Evolutionary conservation across 768 basidiomycete genomes (phyloP).

Genomic region (Baorangia bicolor): DNA sequence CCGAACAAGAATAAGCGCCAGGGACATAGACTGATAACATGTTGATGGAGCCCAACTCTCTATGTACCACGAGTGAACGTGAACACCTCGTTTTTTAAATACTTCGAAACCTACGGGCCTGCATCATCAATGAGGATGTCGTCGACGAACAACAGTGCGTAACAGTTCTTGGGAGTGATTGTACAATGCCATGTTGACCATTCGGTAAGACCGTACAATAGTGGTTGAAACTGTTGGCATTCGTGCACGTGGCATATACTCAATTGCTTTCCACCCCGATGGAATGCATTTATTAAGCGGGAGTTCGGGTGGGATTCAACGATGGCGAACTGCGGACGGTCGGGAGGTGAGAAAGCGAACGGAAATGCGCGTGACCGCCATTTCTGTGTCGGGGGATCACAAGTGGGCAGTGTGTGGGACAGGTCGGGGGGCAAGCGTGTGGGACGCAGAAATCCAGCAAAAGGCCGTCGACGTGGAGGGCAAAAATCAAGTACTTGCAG

Average conservation of each 20-base stretch:
- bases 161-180: neutral
- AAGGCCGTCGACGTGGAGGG: neutral
- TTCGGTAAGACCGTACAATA: neutral
- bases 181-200: neutral
- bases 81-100: neutral
- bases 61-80: neutral
- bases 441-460: neutral
- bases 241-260: neutral
- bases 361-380: neutral
- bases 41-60: neutral
- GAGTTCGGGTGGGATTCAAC: neutral
- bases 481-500: neutral
- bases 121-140: neutral
- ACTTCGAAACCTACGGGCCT: neutral
- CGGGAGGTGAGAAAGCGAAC: neutral
- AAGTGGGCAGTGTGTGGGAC: neutral
- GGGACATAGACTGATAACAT: too few relatives aligned
- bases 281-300: neutral
- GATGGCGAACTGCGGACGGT: neutral
- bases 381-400: neutral
- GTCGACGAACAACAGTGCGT: neutral
- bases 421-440: neutral
- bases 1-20: neutral
- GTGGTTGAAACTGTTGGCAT: neutral
- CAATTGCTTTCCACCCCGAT: neutral